Evolutionary conservation across 768 basidiomycete species (phyloP).

Genomic region (Daedaleopsis sinensis): DNA sequence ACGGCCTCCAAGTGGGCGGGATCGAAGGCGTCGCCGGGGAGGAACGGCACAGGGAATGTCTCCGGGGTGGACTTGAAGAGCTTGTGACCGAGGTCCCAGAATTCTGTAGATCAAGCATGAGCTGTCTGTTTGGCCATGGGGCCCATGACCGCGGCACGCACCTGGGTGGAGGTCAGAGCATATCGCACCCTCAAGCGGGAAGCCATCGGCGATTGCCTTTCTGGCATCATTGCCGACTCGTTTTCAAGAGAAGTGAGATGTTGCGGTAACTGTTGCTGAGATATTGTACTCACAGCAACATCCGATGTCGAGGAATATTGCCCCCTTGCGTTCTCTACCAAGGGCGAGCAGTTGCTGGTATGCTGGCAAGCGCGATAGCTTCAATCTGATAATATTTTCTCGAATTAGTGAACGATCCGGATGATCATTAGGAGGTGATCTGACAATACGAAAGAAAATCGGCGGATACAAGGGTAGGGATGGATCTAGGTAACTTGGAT

Average conservation of each 20-base stretch:
- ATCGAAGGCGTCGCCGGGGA: constrained; percentile 59
- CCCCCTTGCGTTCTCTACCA: constrained; percentile 37
- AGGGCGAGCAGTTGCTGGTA: constrained; percentile 38
- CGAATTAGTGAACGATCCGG: not conserved
- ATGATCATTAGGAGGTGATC: not conserved
- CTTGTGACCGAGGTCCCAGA: constrained; percentile 65
- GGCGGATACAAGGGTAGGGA: constrained; percentile 36
- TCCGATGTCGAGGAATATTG: constrained; percentile 48
- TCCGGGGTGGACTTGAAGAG: constrained; percentile 56
- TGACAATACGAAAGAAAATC: constrained; percentile 29
- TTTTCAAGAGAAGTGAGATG: not conserved
- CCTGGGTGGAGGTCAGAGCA: constrained; percentile 43
- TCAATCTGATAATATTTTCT: constrained; percentile 19
- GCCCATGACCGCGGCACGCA: constrained; percentile 9
- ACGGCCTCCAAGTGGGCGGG: constrained; percentile 38
- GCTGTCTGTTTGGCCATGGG: not conserved
- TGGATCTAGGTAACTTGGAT: constrained; percentile 21
- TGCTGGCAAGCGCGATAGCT: constrained; percentile 27
- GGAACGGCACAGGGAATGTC: constrained; percentile 56
- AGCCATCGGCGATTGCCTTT: constrained; percentile 46
- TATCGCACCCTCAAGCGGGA: constrained; percentile 41
- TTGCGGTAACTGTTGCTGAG: not conserved
- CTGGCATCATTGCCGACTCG: constrained; percentile 47
- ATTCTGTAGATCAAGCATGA: constrained; percentile 39
- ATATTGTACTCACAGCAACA: constrained; percentile 41